Evolutionary conservation across 2,329 filamentous ascomycete species (phyloP), one percentile per base, ranked within the genome.

Genomic region (Alternaria triticina): DNA sequence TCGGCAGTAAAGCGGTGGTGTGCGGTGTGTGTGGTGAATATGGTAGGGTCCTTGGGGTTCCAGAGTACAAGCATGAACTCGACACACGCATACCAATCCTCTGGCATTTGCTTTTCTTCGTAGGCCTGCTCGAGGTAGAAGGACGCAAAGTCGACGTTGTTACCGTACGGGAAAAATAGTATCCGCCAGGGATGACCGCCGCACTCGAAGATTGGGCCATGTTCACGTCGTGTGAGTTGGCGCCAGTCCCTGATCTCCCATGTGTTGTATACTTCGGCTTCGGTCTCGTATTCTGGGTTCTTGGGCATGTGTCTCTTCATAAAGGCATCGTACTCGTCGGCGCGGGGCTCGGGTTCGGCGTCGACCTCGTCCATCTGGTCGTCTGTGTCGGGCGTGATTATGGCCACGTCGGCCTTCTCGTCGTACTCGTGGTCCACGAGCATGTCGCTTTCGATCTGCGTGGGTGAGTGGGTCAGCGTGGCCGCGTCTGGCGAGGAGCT

Each of bases 121-220:
- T 92, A 97, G 47, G 93, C 96, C 79, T 98, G 96, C 80, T 99
- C 96, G 22, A 99, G 88, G 80, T 98, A 99, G 79, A 99, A 93
- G 6, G 96, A 98, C 50, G 91, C 93, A 75, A 93, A 91, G 70
- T 98, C 95, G 59, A 94, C 92, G 70, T 97, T 95, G 79, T 99
- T 99, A 55, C 96, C 96, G 67, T 90, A 94, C 0, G 96, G 95
- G 76, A 99, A 99, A 78, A 99, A 94, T 13, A 99, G 87, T 72
- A 98, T 91, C 74, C 95, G 91, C 96, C 96, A 99, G 79, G 95
- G 96, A 77, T 89, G 90, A 54, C 92, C 94, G 54, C 90, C 94
- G 68, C 93, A 95, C 64, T 96, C 80, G 79, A 99, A 99, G 61
- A 91, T 79, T 3, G 96, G 96, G 2, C 96, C 93, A 83, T 96